A percentile compares a stretch with the other conserved stretches of the same genome.
phyloP scores from a whole-genome alignment of 331 rosid species.

The Acacia concinna region DNA sequence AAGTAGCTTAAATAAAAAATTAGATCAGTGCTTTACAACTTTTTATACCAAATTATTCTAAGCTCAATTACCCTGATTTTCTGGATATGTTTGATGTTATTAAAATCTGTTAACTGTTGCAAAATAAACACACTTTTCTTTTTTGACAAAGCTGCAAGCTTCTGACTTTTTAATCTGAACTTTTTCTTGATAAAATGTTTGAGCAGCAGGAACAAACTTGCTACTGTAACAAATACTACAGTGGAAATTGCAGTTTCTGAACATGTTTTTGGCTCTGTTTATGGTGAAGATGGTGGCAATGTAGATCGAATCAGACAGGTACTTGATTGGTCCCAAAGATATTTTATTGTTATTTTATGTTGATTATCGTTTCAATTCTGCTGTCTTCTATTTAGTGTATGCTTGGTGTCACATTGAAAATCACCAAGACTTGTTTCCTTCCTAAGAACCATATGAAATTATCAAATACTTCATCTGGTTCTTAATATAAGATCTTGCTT shows the following conservation, averaged over 20 bases:
- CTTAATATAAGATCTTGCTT: too few relatives aligned
- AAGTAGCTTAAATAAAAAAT: not conserved
- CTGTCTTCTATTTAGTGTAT: not conserved
- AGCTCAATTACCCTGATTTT: not conserved
- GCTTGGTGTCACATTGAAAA: not conserved
- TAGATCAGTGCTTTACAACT: not conserved
- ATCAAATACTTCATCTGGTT: not conserved
- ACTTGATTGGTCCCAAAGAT: slow-evolving; percentile 20
- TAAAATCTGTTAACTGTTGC: not conserved
- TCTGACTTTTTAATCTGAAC: slow-evolving; percentile 12
- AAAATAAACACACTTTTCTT: not conserved
- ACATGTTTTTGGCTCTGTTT: slow-evolving; percentile 56
- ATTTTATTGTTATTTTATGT: not conserved
- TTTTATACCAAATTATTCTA: slow-evolving; percentile 4
- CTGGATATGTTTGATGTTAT: not conserved
- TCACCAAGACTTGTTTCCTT: not conserved
- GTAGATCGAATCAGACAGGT: slow-evolving; percentile 60
- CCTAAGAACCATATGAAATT: not conserved
- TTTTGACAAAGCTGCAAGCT: slow-evolving; percentile 7
- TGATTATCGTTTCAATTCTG: not conserved
- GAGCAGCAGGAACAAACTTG: slow-evolving; percentile 48
- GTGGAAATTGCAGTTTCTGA: slow-evolving; percentile 58
- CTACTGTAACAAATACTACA: slow-evolving; percentile 63
- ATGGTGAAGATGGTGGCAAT: slow-evolving; percentile 66
- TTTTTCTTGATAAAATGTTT: slow-evolving; percentile 23